These are phyloP conservation scores for Ephemerocybe angulata DNA, from an alignment of 768 basidiomycete genomes.

Conservation along the genomic window DNA sequence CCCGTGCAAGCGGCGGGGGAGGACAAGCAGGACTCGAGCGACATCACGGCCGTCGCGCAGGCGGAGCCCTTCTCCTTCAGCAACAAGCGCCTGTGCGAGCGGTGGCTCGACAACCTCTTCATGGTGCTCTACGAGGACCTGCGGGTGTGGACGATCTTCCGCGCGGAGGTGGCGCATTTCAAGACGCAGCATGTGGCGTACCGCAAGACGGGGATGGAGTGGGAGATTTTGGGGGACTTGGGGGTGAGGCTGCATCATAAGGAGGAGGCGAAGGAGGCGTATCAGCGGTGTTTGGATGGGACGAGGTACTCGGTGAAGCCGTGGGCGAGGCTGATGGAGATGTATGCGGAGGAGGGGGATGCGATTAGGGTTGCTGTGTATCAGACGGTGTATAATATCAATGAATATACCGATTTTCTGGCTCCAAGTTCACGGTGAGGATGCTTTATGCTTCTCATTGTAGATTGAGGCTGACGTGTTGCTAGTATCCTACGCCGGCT, in stretches of 20 bases:
- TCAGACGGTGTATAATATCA: too few species aligned
- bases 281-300: constrained; percentile 87
- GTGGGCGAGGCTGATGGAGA: constrained; percentile 90
- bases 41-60: constrained; percentile 26
- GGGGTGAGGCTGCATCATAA: constrained; percentile 93
- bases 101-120: constrained; percentile 97
- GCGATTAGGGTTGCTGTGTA: too few species aligned
- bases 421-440: too few species aligned
- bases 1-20: constrained; percentile 52
- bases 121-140: constrained; percentile 99
- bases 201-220: constrained; percentile 93
- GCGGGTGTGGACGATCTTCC: constrained; percentile 97
- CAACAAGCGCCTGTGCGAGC: constrained; percentile 93
- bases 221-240: constrained; percentile 97
- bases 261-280: constrained; percentile 98
- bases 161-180: constrained; percentile 97
- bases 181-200: constrained; percentile 98
- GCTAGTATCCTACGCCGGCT: too few species aligned
- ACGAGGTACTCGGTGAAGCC: constrained; percentile 87
- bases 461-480: too few species aligned
- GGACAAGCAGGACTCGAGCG: constrained; percentile 39
- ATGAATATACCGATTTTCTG: too few species aligned
- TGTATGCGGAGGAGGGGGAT: constrained; percentile 96
- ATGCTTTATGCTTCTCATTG: too few species aligned
- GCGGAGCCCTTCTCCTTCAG: constrained; percentile 85